Base-by-base conservation (phyloP, 106 monocot species). In the Vanilla planifolia region DNA sequence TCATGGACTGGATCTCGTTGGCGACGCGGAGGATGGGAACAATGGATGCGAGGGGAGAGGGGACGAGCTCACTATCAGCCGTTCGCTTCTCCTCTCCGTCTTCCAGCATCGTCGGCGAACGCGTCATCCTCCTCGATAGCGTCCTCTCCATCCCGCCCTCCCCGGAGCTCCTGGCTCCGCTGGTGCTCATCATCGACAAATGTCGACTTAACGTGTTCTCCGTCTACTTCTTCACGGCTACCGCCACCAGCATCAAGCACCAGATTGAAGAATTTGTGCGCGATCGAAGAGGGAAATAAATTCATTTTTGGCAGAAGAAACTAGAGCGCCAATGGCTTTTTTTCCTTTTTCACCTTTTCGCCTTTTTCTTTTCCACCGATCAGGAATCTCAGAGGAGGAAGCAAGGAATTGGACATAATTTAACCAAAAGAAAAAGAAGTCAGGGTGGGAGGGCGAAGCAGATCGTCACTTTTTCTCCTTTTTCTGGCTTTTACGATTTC, bases 21-120 rank as follows among this genome's bases (percentile, higher is more conserved):
- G 95, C 95, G 51, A 84, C 95, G 24, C 95, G 86, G 33, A 95
- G 86, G 44, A 95, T 86, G 58, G 95, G 95, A 15, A 71, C 89
- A 40, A 95, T 95, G 34, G 75, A 63, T 1, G 76, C 77, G 59
- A 95, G 83, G 24, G 89, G 79, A 4, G 89, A 77, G 0, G 95
- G 95, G 9, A 95, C 89, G 27, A 80, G 71, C 76, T 94, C 93
- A 24, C 89, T 89, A 57, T 94, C 93, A 6, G 66, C 73, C 10
- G 75, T 60, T 36, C 64, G 65, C 48, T 80, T 85, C 19, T 82
- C 93, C 42, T 81, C 82, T 33, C 65, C 48, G 19, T 46, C 77
- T 15, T 85, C 85, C 19, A 78, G 1, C 85, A 89, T 89, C 27
- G 93, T 83, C 56, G 67, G 72, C 71, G 61, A 37, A 52, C 90